Evolutionary conservation across 108 stramenopile genomes (phyloP).

Genomic region (Stephanodiscus triporus): DNA sequence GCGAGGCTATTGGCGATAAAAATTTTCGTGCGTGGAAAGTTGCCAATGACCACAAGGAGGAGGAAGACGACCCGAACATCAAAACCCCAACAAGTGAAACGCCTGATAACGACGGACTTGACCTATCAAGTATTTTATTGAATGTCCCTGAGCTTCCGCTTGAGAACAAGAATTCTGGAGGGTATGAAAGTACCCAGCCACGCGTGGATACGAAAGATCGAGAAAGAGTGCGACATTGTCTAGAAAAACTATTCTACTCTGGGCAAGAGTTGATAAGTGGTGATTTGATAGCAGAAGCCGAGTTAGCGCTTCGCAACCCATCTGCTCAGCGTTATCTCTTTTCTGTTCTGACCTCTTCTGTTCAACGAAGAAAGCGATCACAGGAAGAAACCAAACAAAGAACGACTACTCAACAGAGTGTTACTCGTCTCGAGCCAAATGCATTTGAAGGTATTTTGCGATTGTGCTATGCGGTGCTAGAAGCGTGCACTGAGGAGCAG

Average conservation of each 20-base stretch:
- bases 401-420: conserved; percentile 40
- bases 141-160: conserved; percentile 48
- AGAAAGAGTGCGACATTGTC: conserved; percentile 70
- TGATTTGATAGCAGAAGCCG: conserved; percentile 76
- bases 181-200: conserved; percentile 52
- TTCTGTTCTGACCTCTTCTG: conserved; percentile 54
- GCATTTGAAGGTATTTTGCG: conserved; percentile 81
- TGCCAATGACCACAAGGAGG: conserved; percentile 59
- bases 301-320: conserved; percentile 77
- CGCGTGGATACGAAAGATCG: conserved; percentile 72
- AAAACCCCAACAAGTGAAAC: conserved; percentile 38
- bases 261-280: conserved; percentile 38
- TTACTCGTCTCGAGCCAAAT: conserved; percentile 59
- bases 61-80: conserved; percentile 38
- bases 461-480: conserved; percentile 78
- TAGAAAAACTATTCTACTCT: conserved; percentile 59
- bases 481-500: conserved; percentile 76
- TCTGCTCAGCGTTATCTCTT: conserved; percentile 81
- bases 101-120: conserved; percentile 45
- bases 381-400: conserved; percentile 39
- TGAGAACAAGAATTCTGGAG: conserved; percentile 30
- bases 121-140: conserved; percentile 52
- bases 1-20: conserved; percentile 86
- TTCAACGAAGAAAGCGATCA: conserved; percentile 52
- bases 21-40: conserved; percentile 68